phyloP scores from a whole-genome alignment of 1,284 basidiomycete genomes.

The Filobasidium uniguttulatum region DNA sequence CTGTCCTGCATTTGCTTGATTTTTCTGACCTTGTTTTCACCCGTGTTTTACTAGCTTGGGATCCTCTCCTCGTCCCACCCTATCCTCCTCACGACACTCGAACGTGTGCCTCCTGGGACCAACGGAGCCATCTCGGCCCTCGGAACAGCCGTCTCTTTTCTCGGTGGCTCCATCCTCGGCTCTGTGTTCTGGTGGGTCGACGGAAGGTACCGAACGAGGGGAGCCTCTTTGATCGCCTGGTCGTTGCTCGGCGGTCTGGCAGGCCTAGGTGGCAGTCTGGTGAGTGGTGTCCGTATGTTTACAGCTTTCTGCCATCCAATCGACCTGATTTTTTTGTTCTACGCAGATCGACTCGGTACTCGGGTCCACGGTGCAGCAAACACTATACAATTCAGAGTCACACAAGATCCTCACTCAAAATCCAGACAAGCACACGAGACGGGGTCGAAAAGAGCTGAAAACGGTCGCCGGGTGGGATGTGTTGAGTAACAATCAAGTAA shows the following conservation, averaged over 20 bases:
- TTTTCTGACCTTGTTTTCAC: constrained; percentile 20
- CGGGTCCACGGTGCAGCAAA: constrained; percentile 75
- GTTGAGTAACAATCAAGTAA: constrained; percentile 14
- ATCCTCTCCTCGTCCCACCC: constrained; percentile 59
- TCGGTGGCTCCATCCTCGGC: constrained; percentile 63
- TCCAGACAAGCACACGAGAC: no score
- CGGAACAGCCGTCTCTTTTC: constrained; percentile 58
- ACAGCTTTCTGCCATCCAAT: not conserved
- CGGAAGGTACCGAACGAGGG: constrained; percentile 36
- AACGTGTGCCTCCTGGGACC: constrained; percentile 68
- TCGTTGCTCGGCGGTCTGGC: constrained; percentile 28
- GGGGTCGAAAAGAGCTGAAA: not conserved
- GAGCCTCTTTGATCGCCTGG: constrained; percentile 48
- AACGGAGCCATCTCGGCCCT: constrained; percentile 71
- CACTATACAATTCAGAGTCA: constrained; percentile 52
- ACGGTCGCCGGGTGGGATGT: constrained; percentile 8
- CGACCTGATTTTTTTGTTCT: not conserved
- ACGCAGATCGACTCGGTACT: constrained; percentile 66
- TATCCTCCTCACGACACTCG: constrained; percentile 57
- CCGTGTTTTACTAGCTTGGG: constrained; percentile 44
- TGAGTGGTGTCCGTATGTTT: constrained; percentile 33
- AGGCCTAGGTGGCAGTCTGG: constrained; percentile 62
- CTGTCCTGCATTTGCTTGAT: constrained; percentile 1
- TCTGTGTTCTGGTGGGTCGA: constrained; percentile 51
- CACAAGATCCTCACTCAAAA: constrained; percentile 49